phyloP scores from a whole-genome alignment of 139 green algal species.

The Micractinium conductrix region DNA sequence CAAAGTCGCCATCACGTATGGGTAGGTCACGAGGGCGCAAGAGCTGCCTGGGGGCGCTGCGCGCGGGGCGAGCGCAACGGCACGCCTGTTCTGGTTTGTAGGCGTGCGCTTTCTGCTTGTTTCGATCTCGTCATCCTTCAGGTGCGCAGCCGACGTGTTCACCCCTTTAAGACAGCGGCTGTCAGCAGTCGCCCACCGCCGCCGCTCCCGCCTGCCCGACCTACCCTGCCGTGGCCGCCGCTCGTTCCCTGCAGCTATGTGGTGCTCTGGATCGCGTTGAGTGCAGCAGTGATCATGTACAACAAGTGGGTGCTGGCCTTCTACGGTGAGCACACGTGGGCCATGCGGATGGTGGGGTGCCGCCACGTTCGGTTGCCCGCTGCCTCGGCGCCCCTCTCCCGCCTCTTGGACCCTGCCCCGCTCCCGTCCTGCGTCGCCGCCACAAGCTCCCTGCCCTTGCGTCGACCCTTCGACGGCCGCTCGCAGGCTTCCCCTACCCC shows the following conservation, averaged over 20 bases:
- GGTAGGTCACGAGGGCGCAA: neutral
- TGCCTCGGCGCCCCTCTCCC: neutral
- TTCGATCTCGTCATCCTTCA: no score
- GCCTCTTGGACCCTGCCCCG: no score
- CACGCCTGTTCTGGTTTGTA: neutral
- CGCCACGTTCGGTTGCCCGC: neutral
- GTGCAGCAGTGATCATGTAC: slow-evolving; percentile 46
- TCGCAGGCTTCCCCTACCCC: slow-evolving; percentile 82
- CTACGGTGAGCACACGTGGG: slow-evolving; percentile 14
- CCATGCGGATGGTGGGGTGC: neutral
- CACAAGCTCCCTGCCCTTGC: no score
- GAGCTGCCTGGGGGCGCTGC: no score
- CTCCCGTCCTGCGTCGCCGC: no score
- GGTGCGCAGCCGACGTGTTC: neutral
- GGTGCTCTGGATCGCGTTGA: slow-evolving; percentile 31
- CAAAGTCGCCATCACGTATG: neutral
- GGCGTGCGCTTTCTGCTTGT: no score
- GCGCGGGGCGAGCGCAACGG: no score
- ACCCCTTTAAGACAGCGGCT: neutral
- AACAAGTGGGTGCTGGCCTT: slow-evolving; percentile 79
- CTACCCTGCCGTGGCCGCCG: neutral
- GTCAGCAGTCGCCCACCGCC: neutral
- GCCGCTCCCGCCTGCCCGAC: neutral
- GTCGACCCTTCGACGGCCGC: neutral
- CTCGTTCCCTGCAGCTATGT: slow-evolving; percentile 23